Base-by-base conservation (phyloP, 2,329 filamentous ascomycete genomes). In the Magnaporthales sp. region DNA sequence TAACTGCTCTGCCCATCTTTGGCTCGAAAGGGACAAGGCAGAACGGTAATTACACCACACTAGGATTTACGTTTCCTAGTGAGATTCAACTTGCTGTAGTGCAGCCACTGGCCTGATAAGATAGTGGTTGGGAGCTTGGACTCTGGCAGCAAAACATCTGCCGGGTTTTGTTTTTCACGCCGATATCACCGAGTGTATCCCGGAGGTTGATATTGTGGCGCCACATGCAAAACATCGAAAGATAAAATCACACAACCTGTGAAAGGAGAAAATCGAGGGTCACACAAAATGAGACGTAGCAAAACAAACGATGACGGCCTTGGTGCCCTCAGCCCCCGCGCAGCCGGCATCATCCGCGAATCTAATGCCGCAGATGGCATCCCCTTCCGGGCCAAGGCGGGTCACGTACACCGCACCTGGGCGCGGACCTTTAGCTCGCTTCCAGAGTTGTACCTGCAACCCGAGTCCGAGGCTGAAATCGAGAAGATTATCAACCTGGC, bases 381-480 rank as follows among this genome's bases (percentile, higher is more conserved):
- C 54, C 87, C 92, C 60, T 97, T 98, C 80, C 91, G 89, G 75
- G 91, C 91, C 6, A 84, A 83, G 67, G 81, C 85, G 68, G 81
- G 86, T 66, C 89, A 98, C 77, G 79, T 89, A 63, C 95, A 98
- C 80, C 89, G 89, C 73, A 99, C 95, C 24, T 99, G 95, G 95
- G 95, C 95, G 54, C 89, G 89, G 74, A 98, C 95, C 64, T 97
- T 96, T 80, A 89, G 91, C 73, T 95, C 90, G 64, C 86, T 89
- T 22, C 95, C 95, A 2, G 93, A 97, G 81, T 88, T 98, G 67
- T 97, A 94, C 79, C 87, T 98, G 72, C 91, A 91, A 73, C 95
- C 95, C 2, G 85, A 91, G 72, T 89, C 89, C 1, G 81, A 95
- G 65, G 80, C 82, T 15, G 94, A 98, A 78, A 86, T 99, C 70